Evolutionary conservation across 2,329 filamentous ascomycete species (phyloP).

Genomic region (Phoma sp.): DNA sequence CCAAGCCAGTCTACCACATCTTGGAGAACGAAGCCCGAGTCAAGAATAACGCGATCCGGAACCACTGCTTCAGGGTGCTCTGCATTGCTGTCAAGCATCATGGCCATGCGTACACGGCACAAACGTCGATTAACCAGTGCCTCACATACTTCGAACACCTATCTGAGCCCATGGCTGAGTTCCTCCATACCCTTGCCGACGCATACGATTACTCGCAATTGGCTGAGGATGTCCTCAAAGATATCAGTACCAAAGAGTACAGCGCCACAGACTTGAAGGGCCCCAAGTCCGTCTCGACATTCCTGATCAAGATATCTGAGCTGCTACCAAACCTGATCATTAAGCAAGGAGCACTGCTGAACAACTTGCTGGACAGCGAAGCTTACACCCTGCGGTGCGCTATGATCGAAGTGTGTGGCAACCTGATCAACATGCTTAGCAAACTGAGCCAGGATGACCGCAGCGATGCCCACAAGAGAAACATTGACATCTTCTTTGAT

Average conservation of each 20-base stretch:
- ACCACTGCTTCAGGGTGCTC: constrained; percentile 96
- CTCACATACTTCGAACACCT: constrained; percentile 98
- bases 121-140: constrained; percentile 98
- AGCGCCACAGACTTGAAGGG: constrained; percentile 95
- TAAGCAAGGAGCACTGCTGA: constrained; percentile 94
- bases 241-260: constrained; percentile 97
- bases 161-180: constrained; percentile 99
- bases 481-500: constrained; percentile 96
- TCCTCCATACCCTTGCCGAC: constrained; percentile 92
- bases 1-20: constrained; percentile 89
- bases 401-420: constrained; percentile 95
- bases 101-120: constrained; percentile 93
- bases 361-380: constrained; percentile 95
- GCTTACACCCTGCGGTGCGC: constrained; percentile 92
- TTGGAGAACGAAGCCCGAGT: constrained; percentile 92
- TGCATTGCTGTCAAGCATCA: constrained; percentile 98
- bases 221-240: constrained; percentile 89
- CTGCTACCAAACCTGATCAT: constrained; percentile 90
- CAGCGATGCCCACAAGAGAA: constrained; percentile 90
- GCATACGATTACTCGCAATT: constrained; percentile 98
- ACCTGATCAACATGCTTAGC: constrained; percentile 89
- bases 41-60: constrained; percentile 86
- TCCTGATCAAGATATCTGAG: constrained; percentile 92
- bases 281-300: constrained; percentile 93
- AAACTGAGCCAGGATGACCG: constrained; percentile 80